These are phyloP conservation scores for Neoboletus brunneissimus DNA, from an alignment of 768 basidiomycete genomes.

Conservation along the genomic window DNA sequence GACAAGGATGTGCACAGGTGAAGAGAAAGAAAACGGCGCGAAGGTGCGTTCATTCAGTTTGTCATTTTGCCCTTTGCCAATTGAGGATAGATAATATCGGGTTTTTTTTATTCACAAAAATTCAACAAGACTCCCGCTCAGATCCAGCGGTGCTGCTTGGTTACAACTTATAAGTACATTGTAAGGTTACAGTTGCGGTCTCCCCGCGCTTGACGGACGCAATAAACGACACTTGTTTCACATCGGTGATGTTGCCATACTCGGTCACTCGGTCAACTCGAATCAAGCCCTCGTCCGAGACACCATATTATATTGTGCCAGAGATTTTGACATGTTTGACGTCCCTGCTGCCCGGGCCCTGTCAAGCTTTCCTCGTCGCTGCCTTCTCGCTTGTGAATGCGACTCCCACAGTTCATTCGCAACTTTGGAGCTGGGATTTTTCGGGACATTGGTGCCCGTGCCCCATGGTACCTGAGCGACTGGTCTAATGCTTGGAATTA, in stretches of 20 bases:
- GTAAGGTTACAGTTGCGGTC: too few species aligned
- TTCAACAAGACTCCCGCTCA: neutral
- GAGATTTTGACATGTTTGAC: neutral
- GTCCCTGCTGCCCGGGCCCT: neutral
- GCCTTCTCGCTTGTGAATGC: neutral
- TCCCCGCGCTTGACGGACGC: neutral
- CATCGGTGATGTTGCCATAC: neutral
- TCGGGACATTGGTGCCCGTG: constrained; percentile 65
- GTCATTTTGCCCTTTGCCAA: neutral
- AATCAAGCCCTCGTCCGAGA: neutral
- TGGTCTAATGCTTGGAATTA: constrained; percentile 95
- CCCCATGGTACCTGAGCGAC: constrained; percentile 80
- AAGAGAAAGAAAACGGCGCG: neutral
- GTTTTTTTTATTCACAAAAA: neutral
- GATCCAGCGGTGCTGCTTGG: too few species aligned
- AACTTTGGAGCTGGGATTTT: constrained; percentile 59
- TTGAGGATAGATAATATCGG: neutral
- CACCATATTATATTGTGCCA: neutral
- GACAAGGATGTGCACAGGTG: constrained; percentile 4
- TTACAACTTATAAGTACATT: too few species aligned
- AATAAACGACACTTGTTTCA: neutral
- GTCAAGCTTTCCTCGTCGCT: too few species aligned
- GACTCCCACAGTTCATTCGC: constrained; percentile 19
- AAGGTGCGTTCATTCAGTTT: neutral
- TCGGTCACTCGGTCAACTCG: neutral